Conservation (phyloP, 2,329 filamentous ascomycete species). For the Aureobasidium sp. region DNA sequence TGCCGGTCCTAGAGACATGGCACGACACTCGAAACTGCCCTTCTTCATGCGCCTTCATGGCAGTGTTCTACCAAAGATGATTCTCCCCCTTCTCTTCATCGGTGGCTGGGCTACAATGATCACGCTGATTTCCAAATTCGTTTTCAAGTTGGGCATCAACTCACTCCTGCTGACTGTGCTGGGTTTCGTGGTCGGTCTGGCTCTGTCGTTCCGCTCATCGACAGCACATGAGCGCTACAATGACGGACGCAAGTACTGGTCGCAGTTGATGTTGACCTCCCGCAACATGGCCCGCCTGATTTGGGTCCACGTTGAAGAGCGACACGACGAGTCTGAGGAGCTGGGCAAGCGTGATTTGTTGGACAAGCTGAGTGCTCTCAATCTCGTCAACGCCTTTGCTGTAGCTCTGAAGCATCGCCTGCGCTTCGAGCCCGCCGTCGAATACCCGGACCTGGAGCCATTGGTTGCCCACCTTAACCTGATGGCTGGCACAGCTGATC, state of each 20-base stretch:
- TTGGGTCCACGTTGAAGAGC: slow-evolving; percentile 80
- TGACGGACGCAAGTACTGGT: slow-evolving; percentile 72
- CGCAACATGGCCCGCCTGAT: slow-evolving; percentile 74
- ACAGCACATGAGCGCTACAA: slow-evolving; percentile 77
- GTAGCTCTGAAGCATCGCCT: slow-evolving; percentile 83
- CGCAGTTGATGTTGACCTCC: slow-evolving; percentile 57
- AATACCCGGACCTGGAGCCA: slow-evolving; percentile 77
- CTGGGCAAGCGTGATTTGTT: slow-evolving; percentile 72
- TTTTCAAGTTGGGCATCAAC: slow-evolving; percentile 61
- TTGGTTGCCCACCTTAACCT: slow-evolving; percentile 79
- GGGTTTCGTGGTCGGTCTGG: slow-evolving; percentile 84
- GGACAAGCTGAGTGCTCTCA: slow-evolving; percentile 77
- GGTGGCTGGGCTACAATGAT: slow-evolving; percentile 72
- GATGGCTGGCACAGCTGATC: slow-evolving; percentile 67
- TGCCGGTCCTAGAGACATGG: slow-evolving; percentile 70
- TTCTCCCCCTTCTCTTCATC: slow-evolving; percentile 72
- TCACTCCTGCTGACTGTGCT: slow-evolving; percentile 78
- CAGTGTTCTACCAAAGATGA: slow-evolving; percentile 78
- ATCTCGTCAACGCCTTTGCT: slow-evolving; percentile 82
- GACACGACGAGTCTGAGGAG: slow-evolving; percentile 52
- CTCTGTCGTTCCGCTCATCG: slow-evolving; percentile 80
- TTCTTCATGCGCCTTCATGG: slow-evolving; percentile 80
- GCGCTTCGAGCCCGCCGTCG: slow-evolving; percentile 83
- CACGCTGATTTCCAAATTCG: slow-evolving; percentile 58
- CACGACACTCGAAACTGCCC: slow-evolving; percentile 80